phyloP scores from a whole-genome alignment of 192 early-diverging fungal species.

The Entomortierella chlamydospora region DNA sequence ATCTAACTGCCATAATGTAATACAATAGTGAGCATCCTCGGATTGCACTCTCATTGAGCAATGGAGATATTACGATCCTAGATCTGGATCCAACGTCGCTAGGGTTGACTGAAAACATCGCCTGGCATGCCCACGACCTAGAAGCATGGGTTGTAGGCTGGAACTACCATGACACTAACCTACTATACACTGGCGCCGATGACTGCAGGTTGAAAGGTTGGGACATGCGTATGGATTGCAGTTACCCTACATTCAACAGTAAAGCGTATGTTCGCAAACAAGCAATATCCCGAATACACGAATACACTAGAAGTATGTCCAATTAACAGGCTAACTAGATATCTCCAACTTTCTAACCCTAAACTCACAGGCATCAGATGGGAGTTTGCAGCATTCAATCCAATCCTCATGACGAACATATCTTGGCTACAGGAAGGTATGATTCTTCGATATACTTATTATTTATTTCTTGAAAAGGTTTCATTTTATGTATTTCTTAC shows the following conservation, averaged over 20 bases:
- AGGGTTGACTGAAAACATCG: constrained; percentile 28
- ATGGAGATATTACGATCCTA: constrained; percentile 74
- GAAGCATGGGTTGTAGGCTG: constrained; percentile 97
- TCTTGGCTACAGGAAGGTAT: constrained; percentile 88
- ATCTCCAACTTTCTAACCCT: neutral
- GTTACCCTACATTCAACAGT: constrained; percentile 69
- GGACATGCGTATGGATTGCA: constrained; percentile 77
- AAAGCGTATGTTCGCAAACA: constrained; percentile 59
- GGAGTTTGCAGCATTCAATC: constrained; percentile 94
- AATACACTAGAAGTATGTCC: neutral
- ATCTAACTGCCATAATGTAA: neutral
- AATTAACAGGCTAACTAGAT: neutral
- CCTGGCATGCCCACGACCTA: constrained; percentile 88
- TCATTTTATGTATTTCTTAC: neutral
- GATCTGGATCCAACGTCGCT: constrained; percentile 55
- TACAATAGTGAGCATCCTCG: constrained; percentile 23
- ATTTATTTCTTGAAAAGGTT: neutral
- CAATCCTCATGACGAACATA: constrained; percentile 79
- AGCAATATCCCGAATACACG: neutral
- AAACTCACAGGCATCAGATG: constrained; percentile 73
- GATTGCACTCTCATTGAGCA: constrained; percentile 81
- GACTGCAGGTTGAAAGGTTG: constrained; percentile 89
- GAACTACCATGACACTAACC: constrained; percentile 79
- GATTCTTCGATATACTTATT: neutral
- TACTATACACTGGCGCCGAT: constrained; percentile 88